A percentile compares a stretch with the other conserved stretches of the same genome.
These are phyloP conservation scores for Dichomitus squalens DNA, from an alignment of 1,284 basidiomycete species.

Conservation along the genomic window DNA sequence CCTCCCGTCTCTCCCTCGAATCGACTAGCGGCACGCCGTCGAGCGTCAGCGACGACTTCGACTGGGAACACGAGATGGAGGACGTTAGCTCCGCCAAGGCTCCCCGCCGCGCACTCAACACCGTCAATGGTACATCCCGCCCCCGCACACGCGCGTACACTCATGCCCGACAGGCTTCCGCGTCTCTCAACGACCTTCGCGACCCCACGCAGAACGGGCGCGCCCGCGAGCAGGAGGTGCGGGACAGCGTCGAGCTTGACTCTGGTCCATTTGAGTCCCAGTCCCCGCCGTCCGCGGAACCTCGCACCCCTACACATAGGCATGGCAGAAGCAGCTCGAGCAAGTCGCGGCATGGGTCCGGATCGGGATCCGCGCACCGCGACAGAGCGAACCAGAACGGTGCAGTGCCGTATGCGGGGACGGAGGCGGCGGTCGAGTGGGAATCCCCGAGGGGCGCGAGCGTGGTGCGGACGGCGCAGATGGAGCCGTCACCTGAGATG, in stretches of 20 bases:
- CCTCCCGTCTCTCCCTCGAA: conserved; percentile 31
- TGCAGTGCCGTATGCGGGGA: conserved; percentile 11
- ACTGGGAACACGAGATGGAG: conserved; percentile 34
- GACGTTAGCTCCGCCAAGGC: conserved; percentile 22
- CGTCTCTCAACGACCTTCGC: conserved; percentile 8
- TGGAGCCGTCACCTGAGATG: conserved; percentile 35
- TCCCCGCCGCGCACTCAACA: neutral
- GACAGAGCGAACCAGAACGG: neutral
- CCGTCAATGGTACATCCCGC: neutral
- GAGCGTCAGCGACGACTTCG: conserved; percentile 34
- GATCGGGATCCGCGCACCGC: neutral
- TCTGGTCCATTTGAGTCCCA: conserved; percentile 6
- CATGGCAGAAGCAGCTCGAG: conserved; percentile 12
- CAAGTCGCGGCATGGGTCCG: conserved; percentile 5
- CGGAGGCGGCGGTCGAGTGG: neutral
- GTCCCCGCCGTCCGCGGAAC: neutral
- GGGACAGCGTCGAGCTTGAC: conserved; percentile 22
- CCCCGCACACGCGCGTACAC: neutral
- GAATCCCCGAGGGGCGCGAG: neutral
- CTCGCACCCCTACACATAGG: conserved; percentile 1
- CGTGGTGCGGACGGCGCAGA: conserved; percentile 32
- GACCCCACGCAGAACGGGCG: neutral
- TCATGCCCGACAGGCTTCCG: conserved; percentile 4
- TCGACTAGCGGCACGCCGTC: conserved; percentile 32
- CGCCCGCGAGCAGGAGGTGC: conserved; percentile 1